Conservation (phyloP, 495 filamentous ascomycete genomes). For the Penicillium taxi region DNA sequence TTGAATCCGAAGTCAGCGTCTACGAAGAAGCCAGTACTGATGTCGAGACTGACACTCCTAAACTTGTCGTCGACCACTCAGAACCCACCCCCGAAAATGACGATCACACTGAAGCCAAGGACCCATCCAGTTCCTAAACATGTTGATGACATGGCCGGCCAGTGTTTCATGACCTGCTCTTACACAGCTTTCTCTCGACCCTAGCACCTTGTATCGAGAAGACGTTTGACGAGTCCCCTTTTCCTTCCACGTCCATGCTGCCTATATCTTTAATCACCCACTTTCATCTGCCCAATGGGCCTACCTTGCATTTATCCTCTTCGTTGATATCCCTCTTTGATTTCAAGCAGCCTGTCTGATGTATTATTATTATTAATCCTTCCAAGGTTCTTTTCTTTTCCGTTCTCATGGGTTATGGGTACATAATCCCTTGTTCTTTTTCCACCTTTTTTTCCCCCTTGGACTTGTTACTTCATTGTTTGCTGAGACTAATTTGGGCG, state of each 20-base stretch:
- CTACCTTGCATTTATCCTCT: not conserved
- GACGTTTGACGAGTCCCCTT: not conserved
- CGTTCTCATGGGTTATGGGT: too few species aligned
- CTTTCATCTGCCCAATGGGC: not conserved
- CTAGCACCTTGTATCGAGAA: too few species aligned
- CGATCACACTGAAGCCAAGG: not conserved
- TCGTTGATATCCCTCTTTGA: conserved; percentile 6
- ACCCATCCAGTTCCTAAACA: not conserved
- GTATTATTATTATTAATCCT: conserved; percentile 3
- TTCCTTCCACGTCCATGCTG: conserved; percentile 5
- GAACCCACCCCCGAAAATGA: too few species aligned
- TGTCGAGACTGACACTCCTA: conserved; percentile 1
- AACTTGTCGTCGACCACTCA: conserved; percentile 1
- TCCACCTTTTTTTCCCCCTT: too few species aligned
- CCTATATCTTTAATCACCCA: conserved; percentile 4
- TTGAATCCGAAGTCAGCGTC: conserved; percentile 17
- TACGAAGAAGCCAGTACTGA: conserved; percentile 20
- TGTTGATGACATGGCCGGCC: not conserved
- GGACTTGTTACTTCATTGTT: too few species aligned
- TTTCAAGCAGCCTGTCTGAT: not conserved
- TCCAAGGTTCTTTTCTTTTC: not conserved
- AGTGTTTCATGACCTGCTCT: not conserved
- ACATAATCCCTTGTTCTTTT: conserved; percentile 7
- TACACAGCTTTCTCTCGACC: too few species aligned
- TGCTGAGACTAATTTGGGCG: too few species aligned